Evolutionary conservation across 352 stramenopile species (phyloP).

Genomic region (Thraustotheca clavata): DNA sequence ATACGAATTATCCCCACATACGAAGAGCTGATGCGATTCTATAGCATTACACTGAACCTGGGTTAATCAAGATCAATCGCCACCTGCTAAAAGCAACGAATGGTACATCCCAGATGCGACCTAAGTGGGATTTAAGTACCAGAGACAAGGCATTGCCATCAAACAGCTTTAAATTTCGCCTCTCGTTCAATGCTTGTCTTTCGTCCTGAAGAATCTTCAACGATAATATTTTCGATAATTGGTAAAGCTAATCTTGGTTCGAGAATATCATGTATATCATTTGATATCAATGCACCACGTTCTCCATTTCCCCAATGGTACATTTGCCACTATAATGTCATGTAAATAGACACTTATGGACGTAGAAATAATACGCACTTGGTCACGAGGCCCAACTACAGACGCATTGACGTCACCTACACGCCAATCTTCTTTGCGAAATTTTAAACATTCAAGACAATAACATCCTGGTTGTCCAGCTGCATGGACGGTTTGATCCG

Average conservation of each 20-base stretch:
- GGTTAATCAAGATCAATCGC: not conserved
- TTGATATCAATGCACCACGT: slow-evolving; percentile 33
- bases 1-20: slow-evolving; percentile 59
- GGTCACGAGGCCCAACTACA: slow-evolving; percentile 54
- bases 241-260: slow-evolving; percentile 32
- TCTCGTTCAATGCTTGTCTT: slow-evolving; percentile 42
- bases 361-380: slow-evolving; percentile 13
- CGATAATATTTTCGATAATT: slow-evolving; percentile 40
- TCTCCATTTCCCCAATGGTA: slow-evolving; percentile 56
- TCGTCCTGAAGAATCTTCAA: slow-evolving; percentile 34
- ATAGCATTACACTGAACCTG: too few species aligned
- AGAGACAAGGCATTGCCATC: not conserved
- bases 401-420: slow-evolving; percentile 56
- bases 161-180: slow-evolving; percentile 54
- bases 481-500: slow-evolving; percentile 3
- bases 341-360: not conserved
- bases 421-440: slow-evolving; percentile 67
- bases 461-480: slow-evolving; percentile 61
- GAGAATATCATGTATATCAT: not conserved
- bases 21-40: slow-evolving; percentile 65
- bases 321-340: slow-evolving; percentile 32
- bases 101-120: slow-evolving; percentile 67
- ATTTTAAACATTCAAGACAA: slow-evolving; percentile 57
- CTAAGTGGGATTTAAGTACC: slow-evolving; percentile 23
- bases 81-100: slow-evolving; percentile 40